Evolutionary conservation across 139 green algal species (phyloP).

Genomic region (Chlamydomonas schloesseri): DNA sequence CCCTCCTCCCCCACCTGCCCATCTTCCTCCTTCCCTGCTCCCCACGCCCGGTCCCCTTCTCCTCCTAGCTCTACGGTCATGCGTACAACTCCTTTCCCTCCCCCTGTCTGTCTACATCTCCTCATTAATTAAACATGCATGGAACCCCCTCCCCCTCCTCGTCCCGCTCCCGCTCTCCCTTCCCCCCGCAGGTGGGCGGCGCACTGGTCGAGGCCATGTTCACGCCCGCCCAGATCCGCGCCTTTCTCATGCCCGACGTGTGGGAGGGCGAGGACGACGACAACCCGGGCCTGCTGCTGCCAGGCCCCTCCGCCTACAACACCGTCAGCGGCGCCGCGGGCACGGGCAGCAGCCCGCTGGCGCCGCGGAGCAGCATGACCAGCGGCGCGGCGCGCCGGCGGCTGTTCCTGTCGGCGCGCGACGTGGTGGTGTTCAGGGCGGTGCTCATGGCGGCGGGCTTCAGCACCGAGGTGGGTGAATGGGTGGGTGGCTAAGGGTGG

Average conservation of each 20-base stretch:
- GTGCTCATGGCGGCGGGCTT: slow-evolving; percentile 23
- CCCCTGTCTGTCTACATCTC: no score
- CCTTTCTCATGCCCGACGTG: slow-evolving; percentile 25
- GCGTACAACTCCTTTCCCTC: no score
- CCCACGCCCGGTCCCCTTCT: no score
- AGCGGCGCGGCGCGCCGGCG: background rate
- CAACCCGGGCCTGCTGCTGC: no score
- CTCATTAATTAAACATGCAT: no score
- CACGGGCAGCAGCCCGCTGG: background rate
- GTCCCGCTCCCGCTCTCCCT: background rate
- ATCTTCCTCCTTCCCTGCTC: no score
- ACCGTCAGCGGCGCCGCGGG: no score
- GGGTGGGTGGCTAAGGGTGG: background rate
- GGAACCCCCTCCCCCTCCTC: background rate
- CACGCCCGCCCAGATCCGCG: slow-evolving; percentile 24
- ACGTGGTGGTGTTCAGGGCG: slow-evolving; percentile 29
- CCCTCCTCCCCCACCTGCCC: no score
- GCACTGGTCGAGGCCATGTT: slow-evolving; percentile 36
- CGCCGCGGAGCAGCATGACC: background rate
- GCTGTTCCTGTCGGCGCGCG: background rate
- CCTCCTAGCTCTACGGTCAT: no score
- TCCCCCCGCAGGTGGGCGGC: background rate
- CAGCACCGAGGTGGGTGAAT: background rate
- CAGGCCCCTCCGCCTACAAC: no score
- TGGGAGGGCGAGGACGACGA: background rate